Conservation (phyloP, 202 grass and related monocot species). For the Zoysia matrella region DNA sequence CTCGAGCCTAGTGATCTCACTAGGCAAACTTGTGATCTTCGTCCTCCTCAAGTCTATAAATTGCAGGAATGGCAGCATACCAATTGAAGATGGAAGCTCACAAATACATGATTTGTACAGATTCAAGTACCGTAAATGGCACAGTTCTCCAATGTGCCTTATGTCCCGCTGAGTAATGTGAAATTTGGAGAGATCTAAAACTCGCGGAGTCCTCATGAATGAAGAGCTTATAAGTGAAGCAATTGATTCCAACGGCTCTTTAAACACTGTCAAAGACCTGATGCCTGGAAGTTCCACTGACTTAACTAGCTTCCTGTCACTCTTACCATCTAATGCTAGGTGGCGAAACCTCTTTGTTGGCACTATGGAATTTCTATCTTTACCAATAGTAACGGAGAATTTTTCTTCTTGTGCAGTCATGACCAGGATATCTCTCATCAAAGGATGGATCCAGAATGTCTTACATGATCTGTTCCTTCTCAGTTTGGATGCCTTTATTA, state of each 20-base stretch:
- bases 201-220: neutral
- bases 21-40: too few relatives aligned
- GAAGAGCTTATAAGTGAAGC: slow-evolving; percentile 8
- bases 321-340: slow-evolving; percentile 6
- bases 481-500: neutral
- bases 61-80: too few relatives aligned
- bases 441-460: slow-evolving; percentile 1
- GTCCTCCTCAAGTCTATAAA: too few relatives aligned
- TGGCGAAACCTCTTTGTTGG: slow-evolving; percentile 6
- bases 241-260: neutral
- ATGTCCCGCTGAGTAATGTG: too few relatives aligned
- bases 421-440: slow-evolving; percentile 6
- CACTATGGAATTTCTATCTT: neutral
- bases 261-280: neutral
- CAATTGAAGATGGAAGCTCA: too few relatives aligned
- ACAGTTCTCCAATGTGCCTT: too few relatives aligned
- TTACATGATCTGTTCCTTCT: neutral
- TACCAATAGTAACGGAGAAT: neutral
- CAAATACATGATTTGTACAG: neutral
- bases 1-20: too few relatives aligned
- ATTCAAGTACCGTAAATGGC: too few relatives aligned
- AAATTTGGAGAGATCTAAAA: neutral
- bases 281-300: slow-evolving; percentile 1
- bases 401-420: slow-evolving; percentile 27
- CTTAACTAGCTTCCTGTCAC: neutral